Evolutionary conservation across 768 basidiomycete species (phyloP), one percentile per base, ranked within the genome.

Genomic region (Psilocybe azurescens): DNA sequence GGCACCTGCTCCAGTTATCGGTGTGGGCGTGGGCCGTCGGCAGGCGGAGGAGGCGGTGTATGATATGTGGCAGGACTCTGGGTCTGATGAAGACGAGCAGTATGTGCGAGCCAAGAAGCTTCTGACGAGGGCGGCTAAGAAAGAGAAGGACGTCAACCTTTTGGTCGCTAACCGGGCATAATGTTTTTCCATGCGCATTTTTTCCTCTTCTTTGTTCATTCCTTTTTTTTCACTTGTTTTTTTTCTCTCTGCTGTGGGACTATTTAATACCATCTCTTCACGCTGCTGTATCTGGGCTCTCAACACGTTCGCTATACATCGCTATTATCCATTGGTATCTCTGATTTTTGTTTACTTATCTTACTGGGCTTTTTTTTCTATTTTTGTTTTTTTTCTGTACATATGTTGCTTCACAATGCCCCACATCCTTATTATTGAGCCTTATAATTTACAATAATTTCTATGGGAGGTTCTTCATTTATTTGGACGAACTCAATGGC

Each of bases 61-160:
- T 55, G 69, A 69, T 65, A 65, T 67, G 53, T 93, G 91, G 92
- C 81, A 82, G 62, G 89, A 94, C 67, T 91, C 90, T 66, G 88
- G 53, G 1, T 51, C 89, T 67, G 89, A 89, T 54, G 89, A 91
- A 66, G 89, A 91, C 69, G 87, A 82, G 62, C 87, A 81, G 71
- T 93, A 93, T 75, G 67, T 76, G 56, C 78, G 69, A 20, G 91
- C 89, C 58, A 83, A 81, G 75, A 77, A 65, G 59, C 56, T 89
- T 72, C 77, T 93, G 67, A 78, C 72, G 46, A 76, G 78, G 65
- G 75, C 79, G 29, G 78, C 80, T 49, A 79, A 73, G 73, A 82
- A 74, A 65, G 74, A 74, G 64, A 78, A 75, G 67, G 68, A 73
- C 60, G 65, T 63, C 41, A 60, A 52, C 30, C 46, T 53, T 33